Conservation (phyloP, 2,329 filamentous ascomycete genomes). For the Chaetothyriales sp. region DNA sequence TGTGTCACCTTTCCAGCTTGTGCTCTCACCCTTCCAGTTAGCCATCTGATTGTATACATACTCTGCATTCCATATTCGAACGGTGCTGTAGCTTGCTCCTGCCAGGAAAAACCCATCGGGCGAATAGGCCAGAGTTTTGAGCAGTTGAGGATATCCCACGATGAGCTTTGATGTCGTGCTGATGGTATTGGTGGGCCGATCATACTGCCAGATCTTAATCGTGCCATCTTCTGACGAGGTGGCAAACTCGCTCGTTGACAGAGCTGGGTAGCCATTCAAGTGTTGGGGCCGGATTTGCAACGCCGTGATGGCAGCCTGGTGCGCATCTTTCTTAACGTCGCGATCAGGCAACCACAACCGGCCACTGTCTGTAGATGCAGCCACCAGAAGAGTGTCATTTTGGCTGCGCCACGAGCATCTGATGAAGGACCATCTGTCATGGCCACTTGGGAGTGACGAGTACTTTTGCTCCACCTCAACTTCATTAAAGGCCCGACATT, state of each 20-base stretch:
- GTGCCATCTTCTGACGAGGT: slow-evolving; percentile 32
- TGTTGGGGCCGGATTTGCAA: slow-evolving; percentile 26
- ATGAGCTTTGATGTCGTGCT: slow-evolving; percentile 12
- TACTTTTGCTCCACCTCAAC: slow-evolving; percentile 13
- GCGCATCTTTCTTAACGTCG: slow-evolving; percentile 25
- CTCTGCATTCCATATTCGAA: slow-evolving; percentile 34
- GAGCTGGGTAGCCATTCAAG: slow-evolving; percentile 14
- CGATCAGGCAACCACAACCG: slow-evolving; percentile 33
- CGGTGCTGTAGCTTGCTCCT: slow-evolving; percentile 28
- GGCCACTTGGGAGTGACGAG: slow-evolving; percentile 5
- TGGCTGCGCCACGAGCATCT: slow-evolving; percentile 21
- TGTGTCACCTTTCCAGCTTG: slow-evolving; percentile 12
- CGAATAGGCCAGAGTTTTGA: slow-evolving; percentile 30
- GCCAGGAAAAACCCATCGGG: slow-evolving; percentile 33
- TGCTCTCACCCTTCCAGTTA: slow-evolving; percentile 22
- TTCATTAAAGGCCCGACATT: slow-evolving; percentile 11
- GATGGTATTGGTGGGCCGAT: slow-evolving; percentile 7
- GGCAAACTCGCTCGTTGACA: slow-evolving; percentile 23
- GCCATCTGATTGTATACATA: slow-evolving; percentile 29
- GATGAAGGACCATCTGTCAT: slow-evolving; percentile 28
- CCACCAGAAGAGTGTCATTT: slow-evolving; percentile 23
- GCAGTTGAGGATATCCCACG: slow-evolving; percentile 19
- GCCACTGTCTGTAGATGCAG: slow-evolving; percentile 25
- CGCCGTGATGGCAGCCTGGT: slow-evolving; percentile 29
- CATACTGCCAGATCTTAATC: slow-evolving; percentile 28